Evolutionary conservation across 352 stramenopile species (phyloP).

Genomic region (Sclerospora graminicola): DNA sequence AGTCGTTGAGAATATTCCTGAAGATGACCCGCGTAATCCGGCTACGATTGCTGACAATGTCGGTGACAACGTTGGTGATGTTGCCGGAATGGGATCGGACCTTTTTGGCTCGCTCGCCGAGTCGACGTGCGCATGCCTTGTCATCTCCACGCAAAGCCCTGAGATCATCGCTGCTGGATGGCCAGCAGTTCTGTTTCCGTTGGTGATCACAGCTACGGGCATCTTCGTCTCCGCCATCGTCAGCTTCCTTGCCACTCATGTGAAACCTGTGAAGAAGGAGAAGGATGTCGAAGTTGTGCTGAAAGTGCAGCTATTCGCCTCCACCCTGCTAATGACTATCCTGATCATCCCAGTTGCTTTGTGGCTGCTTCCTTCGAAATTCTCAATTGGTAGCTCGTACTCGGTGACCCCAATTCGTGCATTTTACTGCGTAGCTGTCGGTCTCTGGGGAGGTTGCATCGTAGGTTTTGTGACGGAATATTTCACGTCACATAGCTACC

Average conservation of each 20-base stretch:
- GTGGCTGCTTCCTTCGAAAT: constrained; percentile 87
- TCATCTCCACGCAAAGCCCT: constrained; percentile 90
- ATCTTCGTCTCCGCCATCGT: constrained; percentile 95
- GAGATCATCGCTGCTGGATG: constrained; percentile 89
- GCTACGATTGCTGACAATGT: constrained; percentile 99
- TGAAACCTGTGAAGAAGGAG: constrained; percentile 91
- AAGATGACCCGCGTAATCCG: constrained; percentile 99
- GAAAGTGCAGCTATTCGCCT: constrained; percentile 97
- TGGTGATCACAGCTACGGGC: constrained; percentile 93
- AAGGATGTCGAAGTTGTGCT: constrained; percentile 94
- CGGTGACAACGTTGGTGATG: constrained; percentile 99
- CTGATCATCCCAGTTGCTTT: constrained; percentile 86
- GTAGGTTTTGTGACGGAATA: constrained; percentile 99
- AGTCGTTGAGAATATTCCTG: constrained; percentile 97
- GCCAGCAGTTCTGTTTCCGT: constrained; percentile 94
- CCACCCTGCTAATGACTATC: constrained; percentile 93
- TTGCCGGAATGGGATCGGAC: constrained; percentile 99
- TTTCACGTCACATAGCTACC: constrained; percentile 98
- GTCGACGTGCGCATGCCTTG: constrained; percentile 96
- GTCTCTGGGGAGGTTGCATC: constrained; percentile 94
- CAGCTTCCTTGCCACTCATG: constrained; percentile 97
- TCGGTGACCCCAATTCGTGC: constrained; percentile 78
- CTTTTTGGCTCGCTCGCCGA: constrained; percentile 99
- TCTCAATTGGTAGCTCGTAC: constrained; percentile 75
- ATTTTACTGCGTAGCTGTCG: constrained; percentile 91